These are phyloP conservation scores for Apostasia shenzhenica DNA, from an alignment of 106 monocot species.

Conservation along the genomic window DNA sequence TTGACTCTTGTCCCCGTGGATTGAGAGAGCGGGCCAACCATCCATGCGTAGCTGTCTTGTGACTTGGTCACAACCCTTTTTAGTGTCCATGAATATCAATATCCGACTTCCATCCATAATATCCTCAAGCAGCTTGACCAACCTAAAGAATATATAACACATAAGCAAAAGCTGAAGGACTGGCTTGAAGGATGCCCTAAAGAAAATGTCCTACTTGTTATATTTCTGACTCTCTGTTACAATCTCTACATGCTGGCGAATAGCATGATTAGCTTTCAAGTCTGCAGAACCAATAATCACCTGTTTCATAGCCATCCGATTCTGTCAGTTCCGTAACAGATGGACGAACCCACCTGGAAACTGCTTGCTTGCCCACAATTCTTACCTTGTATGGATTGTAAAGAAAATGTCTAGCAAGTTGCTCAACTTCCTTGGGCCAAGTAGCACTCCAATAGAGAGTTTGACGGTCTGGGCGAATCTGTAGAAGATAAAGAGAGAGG, in stretches of 20 bases:
- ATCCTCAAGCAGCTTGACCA: slow-evolving; percentile 89
- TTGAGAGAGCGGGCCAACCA: slow-evolving; percentile 94
- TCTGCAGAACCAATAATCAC: slow-evolving; percentile 90
- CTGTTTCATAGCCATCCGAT: slow-evolving; percentile 30
- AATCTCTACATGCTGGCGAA: slow-evolving; percentile 91
- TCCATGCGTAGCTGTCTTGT: slow-evolving; percentile 89
- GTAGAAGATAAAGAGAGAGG: slow-evolving; percentile 5
- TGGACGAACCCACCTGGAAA: slow-evolving; percentile 18
- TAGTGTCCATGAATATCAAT: slow-evolving; percentile 91
- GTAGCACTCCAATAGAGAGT: slow-evolving; percentile 99
- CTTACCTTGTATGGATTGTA: slow-evolving; percentile 90
- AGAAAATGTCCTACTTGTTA: slow-evolving; percentile 66
- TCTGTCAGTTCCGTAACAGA: slow-evolving; percentile 20
- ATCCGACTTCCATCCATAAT: slow-evolving; percentile 98
- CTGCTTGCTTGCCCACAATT: background rate
- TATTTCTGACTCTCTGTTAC: slow-evolving; percentile 96
- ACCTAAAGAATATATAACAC: slow-evolving; percentile 27
- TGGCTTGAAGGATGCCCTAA: background rate
- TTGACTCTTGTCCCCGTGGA: slow-evolving; percentile 96
- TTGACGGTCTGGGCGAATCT: slow-evolving; percentile 97
- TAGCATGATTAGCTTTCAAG: slow-evolving; percentile 97
- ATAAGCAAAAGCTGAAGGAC: background rate
- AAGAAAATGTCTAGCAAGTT: slow-evolving; percentile 80
- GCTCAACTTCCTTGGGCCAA: slow-evolving; percentile 99
- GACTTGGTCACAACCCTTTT: slow-evolving; percentile 88